A percentile compares a stretch with the other conserved stretches of the same genome.
Evolutionary conservation across 2,329 filamentous ascomycete species (phyloP).

Genomic region (Pseudogymnoascus verrucosus): DNA sequence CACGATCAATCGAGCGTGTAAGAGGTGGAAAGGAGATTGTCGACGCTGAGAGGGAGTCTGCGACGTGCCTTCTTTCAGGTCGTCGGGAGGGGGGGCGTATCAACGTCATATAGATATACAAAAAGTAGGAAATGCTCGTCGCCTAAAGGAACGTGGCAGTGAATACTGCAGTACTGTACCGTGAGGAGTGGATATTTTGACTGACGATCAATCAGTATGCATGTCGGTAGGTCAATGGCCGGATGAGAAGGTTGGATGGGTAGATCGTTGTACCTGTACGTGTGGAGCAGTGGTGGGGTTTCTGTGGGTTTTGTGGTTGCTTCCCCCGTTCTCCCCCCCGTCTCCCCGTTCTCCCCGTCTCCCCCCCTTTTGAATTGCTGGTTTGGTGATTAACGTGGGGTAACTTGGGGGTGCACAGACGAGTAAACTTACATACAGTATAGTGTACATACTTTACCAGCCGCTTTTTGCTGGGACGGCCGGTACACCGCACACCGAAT

Average conservation of each 20-base stretch:
- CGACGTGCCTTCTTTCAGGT: slow-evolving; percentile 2
- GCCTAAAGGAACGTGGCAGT: not conserved
- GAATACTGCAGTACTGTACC: not conserved
- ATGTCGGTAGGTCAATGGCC: not conserved
- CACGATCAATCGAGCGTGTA: not conserved
- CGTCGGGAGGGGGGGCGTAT: not conserved
- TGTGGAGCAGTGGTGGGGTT: not conserved
- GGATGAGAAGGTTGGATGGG: not conserved
- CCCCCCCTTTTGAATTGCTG: not conserved
- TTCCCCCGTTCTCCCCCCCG: not conserved
- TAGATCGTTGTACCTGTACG: not conserved
- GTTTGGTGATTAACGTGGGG: not conserved
- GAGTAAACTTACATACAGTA: not conserved
- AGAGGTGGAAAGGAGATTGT: not conserved
- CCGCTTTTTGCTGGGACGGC: not conserved
- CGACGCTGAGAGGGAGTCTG: not conserved
- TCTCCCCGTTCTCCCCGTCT: too few species aligned
- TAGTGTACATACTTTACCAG: not conserved
- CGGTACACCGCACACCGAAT: not conserved
- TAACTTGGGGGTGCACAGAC: not conserved
- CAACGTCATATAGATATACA: slow-evolving; percentile 3
- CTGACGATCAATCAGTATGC: not conserved
- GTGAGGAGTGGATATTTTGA: slow-evolving; percentile 1
- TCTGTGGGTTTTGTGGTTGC: not conserved
- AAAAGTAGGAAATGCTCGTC: not conserved